phyloP scores from a whole-genome alignment of 2,329 filamentous ascomycete genomes.

The Scedosporium apiospermum region DNA sequence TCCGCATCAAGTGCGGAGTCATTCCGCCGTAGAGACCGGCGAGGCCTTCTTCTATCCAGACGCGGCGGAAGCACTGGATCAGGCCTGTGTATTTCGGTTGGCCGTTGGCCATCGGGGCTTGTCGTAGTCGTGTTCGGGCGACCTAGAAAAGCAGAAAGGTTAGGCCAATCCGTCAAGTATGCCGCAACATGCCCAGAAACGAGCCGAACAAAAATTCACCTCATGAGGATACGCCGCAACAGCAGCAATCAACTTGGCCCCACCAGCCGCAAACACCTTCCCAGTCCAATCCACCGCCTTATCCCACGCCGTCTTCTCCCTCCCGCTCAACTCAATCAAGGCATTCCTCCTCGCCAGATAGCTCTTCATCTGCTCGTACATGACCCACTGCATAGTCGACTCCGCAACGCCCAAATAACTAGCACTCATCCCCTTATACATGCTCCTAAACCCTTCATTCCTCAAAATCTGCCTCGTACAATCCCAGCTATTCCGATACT shows the following conservation, averaged over 20 bases:
- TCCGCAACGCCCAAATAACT: constrained; percentile 88
- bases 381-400: constrained; percentile 83
- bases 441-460: constrained; percentile 68
- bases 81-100: constrained; percentile 80
- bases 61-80: constrained; percentile 76
- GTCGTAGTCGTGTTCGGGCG: constrained; percentile 72
- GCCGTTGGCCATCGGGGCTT: constrained; percentile 66
- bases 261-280: constrained; percentile 68
- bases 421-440: constrained; percentile 86
- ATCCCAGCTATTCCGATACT: constrained; percentile 81
- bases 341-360: constrained; percentile 57
- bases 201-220: constrained; percentile 35
- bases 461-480: constrained; percentile 75
- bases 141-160: constrained; percentile 37
- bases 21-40: constrained; percentile 81
- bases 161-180: constrained; percentile 1
- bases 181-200: not conserved
- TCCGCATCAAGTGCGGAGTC: constrained; percentile 82
- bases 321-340: constrained; percentile 45
- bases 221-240: constrained; percentile 88
- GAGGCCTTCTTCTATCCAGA: constrained; percentile 83
- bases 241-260: constrained; percentile 77
- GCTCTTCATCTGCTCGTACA: constrained; percentile 88
- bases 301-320: constrained; percentile 62
- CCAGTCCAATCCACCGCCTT: constrained; percentile 68